These are phyloP conservation scores for Mortierella sp. DNA, from an alignment of 371 early-diverging fungal species.

Conservation along the genomic window DNA sequence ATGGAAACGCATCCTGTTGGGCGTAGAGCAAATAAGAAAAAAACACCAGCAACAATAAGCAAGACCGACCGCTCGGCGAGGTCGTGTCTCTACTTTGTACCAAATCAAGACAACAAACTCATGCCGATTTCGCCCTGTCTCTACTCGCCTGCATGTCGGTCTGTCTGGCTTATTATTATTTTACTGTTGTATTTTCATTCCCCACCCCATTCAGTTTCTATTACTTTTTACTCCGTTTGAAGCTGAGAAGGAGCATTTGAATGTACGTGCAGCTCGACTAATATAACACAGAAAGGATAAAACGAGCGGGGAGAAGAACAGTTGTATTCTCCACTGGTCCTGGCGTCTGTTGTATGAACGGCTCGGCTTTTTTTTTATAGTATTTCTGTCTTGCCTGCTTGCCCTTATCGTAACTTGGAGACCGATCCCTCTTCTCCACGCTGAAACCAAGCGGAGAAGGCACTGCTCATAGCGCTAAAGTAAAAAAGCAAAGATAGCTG, in stretches of 20 bases:
- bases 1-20: background rate
- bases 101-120: constrained; percentile 3
- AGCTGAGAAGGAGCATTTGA: background rate
- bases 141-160: background rate
- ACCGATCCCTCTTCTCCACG: background rate
- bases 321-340: background rate
- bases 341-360: background rate
- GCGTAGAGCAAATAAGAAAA: background rate
- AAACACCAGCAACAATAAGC: background rate
- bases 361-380: background rate
- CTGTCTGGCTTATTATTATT: background rate
- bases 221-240: background rate
- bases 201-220: background rate
- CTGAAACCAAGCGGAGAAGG: background rate
- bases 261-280: background rate
- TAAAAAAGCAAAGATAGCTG: background rate
- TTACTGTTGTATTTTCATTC: background rate
- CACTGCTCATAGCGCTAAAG: background rate
- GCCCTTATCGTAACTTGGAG: background rate
- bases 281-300: background rate
- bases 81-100: constrained; percentile 7
- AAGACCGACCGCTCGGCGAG: background rate
- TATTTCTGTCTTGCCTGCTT: background rate
- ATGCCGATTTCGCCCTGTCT: no score
- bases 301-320: background rate